phyloP scores from a whole-genome alignment of 345 rosid species.

The Carallia pectinifolia region DNA sequence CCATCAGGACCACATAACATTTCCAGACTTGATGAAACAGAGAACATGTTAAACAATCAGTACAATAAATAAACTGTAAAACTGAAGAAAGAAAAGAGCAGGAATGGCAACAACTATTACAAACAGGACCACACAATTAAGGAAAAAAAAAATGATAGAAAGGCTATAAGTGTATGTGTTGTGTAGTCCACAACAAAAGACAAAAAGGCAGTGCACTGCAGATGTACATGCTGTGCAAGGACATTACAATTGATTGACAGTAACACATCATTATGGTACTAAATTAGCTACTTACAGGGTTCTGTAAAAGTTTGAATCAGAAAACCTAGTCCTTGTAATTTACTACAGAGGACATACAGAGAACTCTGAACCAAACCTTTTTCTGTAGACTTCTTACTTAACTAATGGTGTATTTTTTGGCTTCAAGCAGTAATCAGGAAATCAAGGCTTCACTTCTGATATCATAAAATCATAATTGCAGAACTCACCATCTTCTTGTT shows the following conservation, averaged over 20 bases:
- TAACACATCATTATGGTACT: neutral
- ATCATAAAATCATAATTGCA: conserved; percentile 4
- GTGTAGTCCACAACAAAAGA: too few species aligned
- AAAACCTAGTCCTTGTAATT: too few species aligned
- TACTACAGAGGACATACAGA: neutral
- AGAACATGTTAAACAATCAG: neutral
- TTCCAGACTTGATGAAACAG: conserved; percentile 59
- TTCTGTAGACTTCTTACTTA: neutral
- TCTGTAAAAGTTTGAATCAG: neutral
- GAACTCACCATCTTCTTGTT: conserved; percentile 73
- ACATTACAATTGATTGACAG: neutral
- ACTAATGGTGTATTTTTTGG: neutral
- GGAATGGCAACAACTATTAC: neutral
- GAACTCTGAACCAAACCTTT: conserved; percentile 11
- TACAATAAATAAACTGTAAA: neutral
- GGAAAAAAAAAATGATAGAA: too few species aligned
- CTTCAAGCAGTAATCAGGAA: neutral
- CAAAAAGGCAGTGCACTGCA: too few species aligned
- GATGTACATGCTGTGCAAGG: too few species aligned
- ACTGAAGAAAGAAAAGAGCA: neutral
- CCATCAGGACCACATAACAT: conserved; percentile 96
- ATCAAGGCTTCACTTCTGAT: neutral
- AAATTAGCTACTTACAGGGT: neutral
- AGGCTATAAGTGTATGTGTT: too few species aligned
- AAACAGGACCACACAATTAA: neutral